Evolutionary conservation across 306 rosid genomes (phyloP), one percentile per base, ranked within the genome.

Genomic region (Lupinus albus): DNA sequence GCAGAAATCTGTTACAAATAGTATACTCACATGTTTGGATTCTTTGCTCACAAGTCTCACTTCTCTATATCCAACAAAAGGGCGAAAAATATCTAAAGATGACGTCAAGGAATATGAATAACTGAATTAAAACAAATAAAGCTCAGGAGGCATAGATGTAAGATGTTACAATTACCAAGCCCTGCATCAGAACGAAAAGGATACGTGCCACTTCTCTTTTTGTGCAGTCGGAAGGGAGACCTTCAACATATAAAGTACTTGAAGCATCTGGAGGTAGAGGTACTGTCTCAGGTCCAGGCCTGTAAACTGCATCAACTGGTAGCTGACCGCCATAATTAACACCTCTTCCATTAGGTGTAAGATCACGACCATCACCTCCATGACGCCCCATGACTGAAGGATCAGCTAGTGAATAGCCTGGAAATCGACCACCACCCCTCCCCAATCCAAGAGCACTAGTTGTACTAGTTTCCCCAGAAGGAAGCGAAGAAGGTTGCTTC

Each of bases 61-160:
- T 82, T 87, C 96, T 82, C 90, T 87, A 62, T 92, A 92, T 54
- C 97, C 97, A 68, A 89, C 94, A 85, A 92, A 92, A 53, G 97
- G 97, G 30, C 96, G 96, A 66, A 92, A 92, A 69, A 92, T 89
- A 81, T 89, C 97, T 92, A 89, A 54, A 61, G 45, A 16, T 2
- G 1, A 32, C 10, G 71, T 78, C 18, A 84, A 79, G 88, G 85
- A 77, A 55, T 21, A 4, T 21, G 15, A 77, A 61, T 47, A 57
- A 49, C n/a, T 11, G 47, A 47, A 25, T 35, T 16, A 48, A 51
- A 61, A 50, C 55, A 5, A 62, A 53, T 32, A 14, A n/a, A 14
- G 12, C 59, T 59, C 38, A 35, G 17, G 49, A 74, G 30, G 39
- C 64, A 25, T 25, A 53, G 64, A 78, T 49, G 14, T 39, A 67